phyloP scores from a whole-genome alignment of 1,139 yeast species.

The Lodderomyces theae region DNA sequence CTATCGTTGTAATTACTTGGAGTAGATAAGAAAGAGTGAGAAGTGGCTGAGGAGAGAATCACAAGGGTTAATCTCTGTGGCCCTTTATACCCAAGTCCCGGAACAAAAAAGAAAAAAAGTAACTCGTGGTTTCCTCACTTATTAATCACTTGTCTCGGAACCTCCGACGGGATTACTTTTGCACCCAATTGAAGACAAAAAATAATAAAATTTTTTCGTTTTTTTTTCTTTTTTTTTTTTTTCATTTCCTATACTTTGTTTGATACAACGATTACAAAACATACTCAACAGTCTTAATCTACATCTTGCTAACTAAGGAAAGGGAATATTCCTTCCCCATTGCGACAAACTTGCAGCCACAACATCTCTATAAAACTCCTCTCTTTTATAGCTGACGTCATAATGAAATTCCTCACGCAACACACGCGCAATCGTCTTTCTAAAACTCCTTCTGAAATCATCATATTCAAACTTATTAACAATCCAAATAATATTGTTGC shows the following conservation, averaged over 20 bases:
- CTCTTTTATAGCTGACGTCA: conserved; percentile 7
- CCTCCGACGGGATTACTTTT: background rate
- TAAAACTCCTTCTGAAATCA: conserved; percentile 7
- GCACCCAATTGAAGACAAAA: background rate
- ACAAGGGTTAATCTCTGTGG: too few relatives aligned
- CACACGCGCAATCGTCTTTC: conserved; percentile 7
- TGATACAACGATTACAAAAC: too few relatives aligned
- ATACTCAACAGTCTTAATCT: too few relatives aligned
- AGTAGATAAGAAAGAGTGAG: too few relatives aligned
- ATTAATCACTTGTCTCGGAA: background rate
- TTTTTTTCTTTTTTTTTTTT: too few relatives aligned
- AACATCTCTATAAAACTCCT: conserved; percentile 8
- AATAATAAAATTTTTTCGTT: background rate
- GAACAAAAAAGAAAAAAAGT: too few relatives aligned
- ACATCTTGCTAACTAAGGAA: conserved; percentile 2
- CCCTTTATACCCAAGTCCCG: too few relatives aligned
- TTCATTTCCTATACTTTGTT: too few relatives aligned
- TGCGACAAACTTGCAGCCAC: conserved; percentile 11
- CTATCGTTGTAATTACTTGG: too few relatives aligned
- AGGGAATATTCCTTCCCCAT: conserved; percentile 10
- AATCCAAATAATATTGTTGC: conserved; percentile 8
- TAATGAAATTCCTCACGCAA: conserved; percentile 8
- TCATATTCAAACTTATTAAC: conserved; percentile 11
- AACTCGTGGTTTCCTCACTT: too few relatives aligned
- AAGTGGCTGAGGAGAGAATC: too few relatives aligned